phyloP scores from a whole-genome alignment of 1,284 basidiomycete species.

The Stereum hirsutum region DNA sequence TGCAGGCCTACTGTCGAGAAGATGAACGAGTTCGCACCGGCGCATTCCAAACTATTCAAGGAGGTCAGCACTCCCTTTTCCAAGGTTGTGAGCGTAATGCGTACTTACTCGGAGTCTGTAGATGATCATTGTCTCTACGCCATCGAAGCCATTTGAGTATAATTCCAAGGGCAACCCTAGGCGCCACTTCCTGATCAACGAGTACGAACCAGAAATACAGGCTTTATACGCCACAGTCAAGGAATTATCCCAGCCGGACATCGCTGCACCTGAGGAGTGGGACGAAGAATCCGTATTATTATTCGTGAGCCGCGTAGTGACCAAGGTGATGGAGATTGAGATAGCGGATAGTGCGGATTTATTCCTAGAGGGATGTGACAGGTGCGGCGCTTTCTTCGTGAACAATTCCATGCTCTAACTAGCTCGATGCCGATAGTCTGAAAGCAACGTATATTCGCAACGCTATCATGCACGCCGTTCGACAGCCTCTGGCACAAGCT shows the following conservation, averaged over 20 bases:
- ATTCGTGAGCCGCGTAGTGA: slow-evolving; percentile 10
- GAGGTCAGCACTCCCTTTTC: slow-evolving; percentile 3
- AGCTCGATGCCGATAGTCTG: slow-evolving; percentile 4
- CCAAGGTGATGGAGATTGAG: slow-evolving; percentile 4
- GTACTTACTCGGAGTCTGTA: slow-evolving; percentile 1
- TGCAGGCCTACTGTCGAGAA: slow-evolving; percentile 22
- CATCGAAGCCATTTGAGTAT: slow-evolving; percentile 21
- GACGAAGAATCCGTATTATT: neutral
- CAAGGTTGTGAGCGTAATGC: neutral
- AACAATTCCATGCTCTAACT: neutral
- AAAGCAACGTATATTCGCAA: slow-evolving; percentile 12
- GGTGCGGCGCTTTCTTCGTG: slow-evolving; percentile 3
- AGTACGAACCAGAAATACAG: slow-evolving; percentile 21
- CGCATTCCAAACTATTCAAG: slow-evolving; percentile 17
- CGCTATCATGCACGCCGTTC: slow-evolving; percentile 6
- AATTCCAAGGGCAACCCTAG: slow-evolving; percentile 22
- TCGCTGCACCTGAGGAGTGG: slow-evolving; percentile 9
- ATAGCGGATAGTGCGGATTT: slow-evolving; percentile 11
- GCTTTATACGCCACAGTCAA: slow-evolving; percentile 12
- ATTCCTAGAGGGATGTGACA: slow-evolving; percentile 14
- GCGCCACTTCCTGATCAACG: slow-evolving; percentile 13
- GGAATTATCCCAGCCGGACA: slow-evolving; percentile 5
- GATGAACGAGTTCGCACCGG: slow-evolving; percentile 23
- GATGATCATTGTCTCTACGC: slow-evolving; percentile 22
- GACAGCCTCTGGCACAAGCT: neutral